Conservation (phyloP, 805 yeast genomes). For the Pichia phayaonensis region DNA sequence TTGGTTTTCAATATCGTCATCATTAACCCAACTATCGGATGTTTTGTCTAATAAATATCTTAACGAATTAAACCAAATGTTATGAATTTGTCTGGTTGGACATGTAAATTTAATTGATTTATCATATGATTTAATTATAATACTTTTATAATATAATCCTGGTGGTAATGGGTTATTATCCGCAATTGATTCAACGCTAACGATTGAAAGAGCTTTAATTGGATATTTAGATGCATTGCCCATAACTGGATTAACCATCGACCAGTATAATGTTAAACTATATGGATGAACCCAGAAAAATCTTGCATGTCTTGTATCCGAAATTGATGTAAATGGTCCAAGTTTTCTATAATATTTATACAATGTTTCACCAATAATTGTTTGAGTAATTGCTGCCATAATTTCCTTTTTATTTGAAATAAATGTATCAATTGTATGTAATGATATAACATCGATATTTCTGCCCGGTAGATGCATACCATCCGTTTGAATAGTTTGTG, state of each 20-base stretch:
- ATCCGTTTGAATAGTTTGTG: neutral
- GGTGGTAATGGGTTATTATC: constrained; percentile 87
- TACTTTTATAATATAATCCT: constrained; percentile 79
- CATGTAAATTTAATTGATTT: constrained; percentile 75
- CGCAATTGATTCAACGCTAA: constrained; percentile 68
- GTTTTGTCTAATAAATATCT: constrained; percentile 64
- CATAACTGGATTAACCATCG: constrained; percentile 67
- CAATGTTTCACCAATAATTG: constrained; percentile 86
- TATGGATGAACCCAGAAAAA: constrained; percentile 97
- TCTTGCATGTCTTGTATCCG: constrained; percentile 81
- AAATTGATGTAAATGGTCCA: constrained; percentile 65
- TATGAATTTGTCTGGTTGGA: constrained; percentile 79
- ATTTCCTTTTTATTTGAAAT: constrained; percentile 65
- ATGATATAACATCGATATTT: constrained; percentile 15
- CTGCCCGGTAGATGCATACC: neutral
- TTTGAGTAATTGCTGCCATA: constrained; percentile 83
- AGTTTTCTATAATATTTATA: constrained; percentile 76
- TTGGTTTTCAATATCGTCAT: constrained; percentile 36
- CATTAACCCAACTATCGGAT: constrained; percentile 48
- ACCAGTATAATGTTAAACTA: constrained; percentile 86
- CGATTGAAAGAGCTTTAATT: constrained; percentile 74
- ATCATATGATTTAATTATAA: constrained; percentile 58
- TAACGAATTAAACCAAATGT: constrained; percentile 83
- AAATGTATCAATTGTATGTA: constrained; percentile 42
- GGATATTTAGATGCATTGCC: constrained; percentile 57